Conservation (phyloP, 805 yeast species). For the Cyberlindnera mississippiensis region DNA sequence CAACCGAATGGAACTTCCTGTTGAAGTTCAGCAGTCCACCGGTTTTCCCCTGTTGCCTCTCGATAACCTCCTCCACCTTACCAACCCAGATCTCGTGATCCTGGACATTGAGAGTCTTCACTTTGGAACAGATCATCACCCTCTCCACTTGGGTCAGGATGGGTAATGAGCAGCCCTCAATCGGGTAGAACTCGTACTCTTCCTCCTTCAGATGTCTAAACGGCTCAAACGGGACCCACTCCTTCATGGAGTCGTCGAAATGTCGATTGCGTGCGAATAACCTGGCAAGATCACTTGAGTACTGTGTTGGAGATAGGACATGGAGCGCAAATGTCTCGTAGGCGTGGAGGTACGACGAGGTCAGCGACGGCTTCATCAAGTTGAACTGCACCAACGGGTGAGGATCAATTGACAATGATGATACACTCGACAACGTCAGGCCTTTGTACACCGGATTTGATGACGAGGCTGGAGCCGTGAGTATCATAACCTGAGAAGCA, state of each 20-base stretch:
- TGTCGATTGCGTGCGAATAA: constrained; percentile 56
- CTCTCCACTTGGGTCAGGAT: constrained; percentile 54
- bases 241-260: constrained; percentile 28
- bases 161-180: constrained; percentile 36
- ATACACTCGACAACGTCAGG: constrained; percentile 80
- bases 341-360: constrained; percentile 63
- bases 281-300: constrained; percentile 57
- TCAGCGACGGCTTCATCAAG: constrained; percentile 79
- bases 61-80: constrained; percentile 56
- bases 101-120: constrained; percentile 53
- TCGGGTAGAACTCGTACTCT: constrained; percentile 33
- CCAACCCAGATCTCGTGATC: constrained; percentile 94
- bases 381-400: constrained; percentile 80
- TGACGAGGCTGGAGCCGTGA: constrained; percentile 45
- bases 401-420: constrained; percentile 77
- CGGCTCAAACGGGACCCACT: constrained; percentile 36
- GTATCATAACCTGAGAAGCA: constrained; percentile 52
- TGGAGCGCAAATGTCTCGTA: constrained; percentile 66
- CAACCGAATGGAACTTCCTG: constrained; percentile 53
- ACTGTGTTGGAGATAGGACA: constrained; percentile 56
- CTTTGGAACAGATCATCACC: constrained; percentile 57
- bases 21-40: constrained; percentile 70
- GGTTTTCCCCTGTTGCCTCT: constrained; percentile 32
- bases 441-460: constrained; percentile 46
- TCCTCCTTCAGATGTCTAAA: constrained; percentile 39